Conservation (phyloP, 495 filamentous ascomycete genomes). For the Thermothielavioides terrestris region DNA sequence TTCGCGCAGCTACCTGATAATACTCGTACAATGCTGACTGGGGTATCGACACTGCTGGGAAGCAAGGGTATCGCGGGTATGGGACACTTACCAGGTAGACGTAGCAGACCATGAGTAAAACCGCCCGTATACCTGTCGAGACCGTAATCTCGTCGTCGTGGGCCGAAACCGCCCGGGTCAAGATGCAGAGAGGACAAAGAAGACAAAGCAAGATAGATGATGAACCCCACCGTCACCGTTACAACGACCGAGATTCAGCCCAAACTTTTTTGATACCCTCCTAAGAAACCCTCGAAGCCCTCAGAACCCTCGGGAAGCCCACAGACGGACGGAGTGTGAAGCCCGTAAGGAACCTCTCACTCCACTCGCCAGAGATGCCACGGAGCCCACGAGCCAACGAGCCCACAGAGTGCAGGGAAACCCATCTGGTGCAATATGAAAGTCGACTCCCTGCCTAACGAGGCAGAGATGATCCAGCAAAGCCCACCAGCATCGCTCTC, state of each 20-base stretch:
- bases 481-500: constrained; percentile 13
- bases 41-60: constrained; percentile 9
- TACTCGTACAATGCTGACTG: constrained; percentile 12
- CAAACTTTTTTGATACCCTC: constrained; percentile 14
- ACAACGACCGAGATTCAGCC: constrained; percentile 6
- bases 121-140: constrained; percentile 8
- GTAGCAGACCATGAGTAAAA: constrained; percentile 7
- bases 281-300: constrained; percentile 9
- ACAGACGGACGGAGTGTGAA: background rate
- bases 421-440: constrained; percentile 20
- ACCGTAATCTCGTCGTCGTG: background rate
- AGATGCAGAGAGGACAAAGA: too few relatives aligned
- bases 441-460: background rate
- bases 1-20: background rate
- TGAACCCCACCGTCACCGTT: constrained; percentile 2
- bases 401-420: constrained; percentile 29
- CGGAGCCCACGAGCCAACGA: constrained; percentile 38
- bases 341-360: background rate
- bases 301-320: constrained; percentile 21
- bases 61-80: constrained; percentile 6
- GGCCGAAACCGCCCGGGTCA: background rate
- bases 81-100: constrained; percentile 16
- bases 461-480: constrained; percentile 10
- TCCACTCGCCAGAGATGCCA: constrained; percentile 1
- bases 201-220: background rate